These are phyloP conservation scores for Hyphopichia khmerensis DNA, from an alignment of 1,139 yeast species.

Conservation along the genomic window DNA sequence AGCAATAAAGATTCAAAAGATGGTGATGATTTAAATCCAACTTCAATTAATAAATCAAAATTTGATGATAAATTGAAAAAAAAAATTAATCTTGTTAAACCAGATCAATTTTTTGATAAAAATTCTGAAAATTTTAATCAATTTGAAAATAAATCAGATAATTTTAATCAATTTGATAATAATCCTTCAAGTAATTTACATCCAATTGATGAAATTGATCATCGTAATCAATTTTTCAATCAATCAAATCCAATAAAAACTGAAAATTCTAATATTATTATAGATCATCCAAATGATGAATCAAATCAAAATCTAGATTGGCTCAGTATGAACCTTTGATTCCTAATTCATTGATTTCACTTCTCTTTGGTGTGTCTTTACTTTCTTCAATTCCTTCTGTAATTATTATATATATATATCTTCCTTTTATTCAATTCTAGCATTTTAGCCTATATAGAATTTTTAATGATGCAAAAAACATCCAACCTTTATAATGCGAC, in stretches of 20 bases:
- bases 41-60: conserved; percentile 15
- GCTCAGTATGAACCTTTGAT: conserved; percentile 36
- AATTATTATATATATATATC: not conserved
- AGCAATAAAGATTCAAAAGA: conserved; percentile 22
- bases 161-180: too few relatives aligned
- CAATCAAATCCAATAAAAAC: not conserved
- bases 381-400: conserved; percentile 1
- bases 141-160: too few relatives aligned
- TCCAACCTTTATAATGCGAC: too few relatives aligned
- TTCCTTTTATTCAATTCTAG: too few relatives aligned
- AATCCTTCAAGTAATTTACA: not conserved
- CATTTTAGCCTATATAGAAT: not conserved
- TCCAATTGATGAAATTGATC: conserved; percentile 17
- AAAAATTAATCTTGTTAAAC: not conserved
- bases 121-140: too few relatives aligned
- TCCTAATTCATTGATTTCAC: too few relatives aligned
- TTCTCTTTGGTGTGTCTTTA: not conserved
- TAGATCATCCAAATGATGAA: not conserved
- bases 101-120: not conserved
- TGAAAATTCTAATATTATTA: not conserved
- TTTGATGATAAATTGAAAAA: not conserved
- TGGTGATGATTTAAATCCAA: conserved; percentile 41
- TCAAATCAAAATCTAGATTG: conserved; percentile 32
- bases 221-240: conserved; percentile 2
- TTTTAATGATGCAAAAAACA: too few relatives aligned